Evolutionary conservation across 2,329 filamentous ascomycete genomes (phyloP).

Genomic region (Delphinella strobiligena): DNA sequence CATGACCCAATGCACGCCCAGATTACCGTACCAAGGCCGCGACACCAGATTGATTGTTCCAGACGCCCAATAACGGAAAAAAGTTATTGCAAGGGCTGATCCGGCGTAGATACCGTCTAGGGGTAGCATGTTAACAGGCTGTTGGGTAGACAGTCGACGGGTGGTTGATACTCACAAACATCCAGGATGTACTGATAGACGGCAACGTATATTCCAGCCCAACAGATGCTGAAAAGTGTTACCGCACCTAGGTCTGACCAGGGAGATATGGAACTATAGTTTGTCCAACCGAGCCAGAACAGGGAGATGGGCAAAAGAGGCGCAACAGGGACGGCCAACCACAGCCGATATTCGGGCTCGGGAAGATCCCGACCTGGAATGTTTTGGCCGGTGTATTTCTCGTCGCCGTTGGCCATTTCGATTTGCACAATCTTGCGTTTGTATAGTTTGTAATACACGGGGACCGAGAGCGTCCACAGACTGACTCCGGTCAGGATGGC

Average conservation of each 20-base stretch:
- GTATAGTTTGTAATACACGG: not conserved
- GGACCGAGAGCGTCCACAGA: not conserved
- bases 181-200: not conserved
- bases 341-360: slow-evolving; percentile 25
- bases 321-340: slow-evolving; percentile 32
- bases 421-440: not conserved
- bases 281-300: slow-evolving; percentile 33
- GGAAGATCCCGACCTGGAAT: not conserved
- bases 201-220: not conserved
- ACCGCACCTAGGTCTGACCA: not conserved
- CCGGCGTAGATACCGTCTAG: not conserved
- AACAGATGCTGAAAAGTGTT: not conserved
- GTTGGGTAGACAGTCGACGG: no score
- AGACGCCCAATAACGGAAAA: not conserved
- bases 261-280: not conserved
- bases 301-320: slow-evolving; percentile 31
- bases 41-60: not conserved
- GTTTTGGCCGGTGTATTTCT: not conserved
- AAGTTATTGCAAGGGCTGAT: not conserved
- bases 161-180: not conserved
- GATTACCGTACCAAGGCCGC: not conserved
- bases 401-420: not conserved
- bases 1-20: not conserved
- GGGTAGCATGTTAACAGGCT: not conserved
- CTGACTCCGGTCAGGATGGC: slow-evolving; percentile 20